Conservation (phyloP, 805 yeast genomes). For the Scheffersomyces ergatensis region DNA sequence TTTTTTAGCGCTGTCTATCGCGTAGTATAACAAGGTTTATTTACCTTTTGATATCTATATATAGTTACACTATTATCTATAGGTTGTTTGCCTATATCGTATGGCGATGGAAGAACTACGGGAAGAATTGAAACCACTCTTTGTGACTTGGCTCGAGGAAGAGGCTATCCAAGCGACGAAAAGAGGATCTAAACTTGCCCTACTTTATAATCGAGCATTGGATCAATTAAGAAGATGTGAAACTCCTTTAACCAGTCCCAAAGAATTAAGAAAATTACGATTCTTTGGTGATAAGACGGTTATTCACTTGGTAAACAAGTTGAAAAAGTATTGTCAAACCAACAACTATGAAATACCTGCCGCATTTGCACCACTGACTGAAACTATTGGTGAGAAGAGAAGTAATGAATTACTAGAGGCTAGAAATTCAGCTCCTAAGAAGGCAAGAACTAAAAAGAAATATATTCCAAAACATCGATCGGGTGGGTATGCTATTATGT, state of each 20-base stretch:
- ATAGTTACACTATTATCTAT: no score
- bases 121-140: constrained; percentile 48
- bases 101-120: neutral
- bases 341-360: constrained; percentile 47
- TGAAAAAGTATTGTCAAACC: constrained; percentile 55
- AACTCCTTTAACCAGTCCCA: constrained; percentile 49
- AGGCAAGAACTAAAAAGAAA: constrained; percentile 20
- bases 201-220: constrained; percentile 56
- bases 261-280: constrained; percentile 56
- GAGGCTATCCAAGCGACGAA: constrained; percentile 43
- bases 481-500: constrained; percentile 80
- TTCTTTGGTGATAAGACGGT: constrained; percentile 75
- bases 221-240: constrained; percentile 47
- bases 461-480: constrained; percentile 75
- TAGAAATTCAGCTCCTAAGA: constrained; percentile 5
- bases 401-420: neutral
- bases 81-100: no score
- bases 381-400: neutral
- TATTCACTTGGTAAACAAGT: constrained; percentile 41
- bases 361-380: constrained; percentile 12
- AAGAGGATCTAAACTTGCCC: constrained; percentile 50
- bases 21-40: no score
- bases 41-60: no score
- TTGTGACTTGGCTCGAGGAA: constrained; percentile 58
- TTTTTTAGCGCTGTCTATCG: no score